A percentile compares a stretch with the other conserved stretches of the same genome.
Conservation (phyloP, 2,329 filamentous ascomycete species). For the Trichoderma citrinoviride region DNA sequence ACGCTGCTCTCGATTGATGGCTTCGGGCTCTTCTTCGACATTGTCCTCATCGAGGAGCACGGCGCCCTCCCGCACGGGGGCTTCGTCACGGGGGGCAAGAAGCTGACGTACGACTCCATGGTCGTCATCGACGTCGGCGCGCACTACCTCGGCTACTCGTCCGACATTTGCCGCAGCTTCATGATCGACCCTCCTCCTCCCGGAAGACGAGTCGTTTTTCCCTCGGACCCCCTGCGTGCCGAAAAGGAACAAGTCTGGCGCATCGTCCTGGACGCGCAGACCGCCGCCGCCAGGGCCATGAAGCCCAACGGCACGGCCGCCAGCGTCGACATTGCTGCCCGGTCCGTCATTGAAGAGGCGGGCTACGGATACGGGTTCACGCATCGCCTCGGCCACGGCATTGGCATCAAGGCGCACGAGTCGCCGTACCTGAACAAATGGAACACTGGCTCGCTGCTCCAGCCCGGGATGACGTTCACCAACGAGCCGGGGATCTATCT, state of each 20-base stretch:
- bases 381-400: constrained; percentile 61
- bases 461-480: constrained; percentile 61
- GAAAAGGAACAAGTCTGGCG: constrained; percentile 60
- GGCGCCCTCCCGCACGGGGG: constrained; percentile 54
- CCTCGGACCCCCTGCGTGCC: constrained; percentile 30
- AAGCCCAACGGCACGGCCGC: constrained; percentile 53
- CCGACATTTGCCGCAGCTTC: constrained; percentile 63
- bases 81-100: constrained; percentile 41
- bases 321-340: constrained; percentile 59
- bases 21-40: constrained; percentile 57
- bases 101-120: constrained; percentile 15
- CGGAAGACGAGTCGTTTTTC: not conserved
- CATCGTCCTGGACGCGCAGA: constrained; percentile 61
- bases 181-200: constrained; percentile 42
- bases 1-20: constrained; percentile 53
- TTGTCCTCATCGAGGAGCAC: constrained; percentile 59
- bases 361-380: constrained; percentile 49
- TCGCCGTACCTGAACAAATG: constrained; percentile 64
- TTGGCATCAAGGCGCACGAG: constrained; percentile 66
- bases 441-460: constrained; percentile 47
- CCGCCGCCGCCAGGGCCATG: constrained; percentile 51
- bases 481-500: constrained; percentile 63
- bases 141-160: constrained; percentile 61
- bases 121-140: constrained; percentile 60
- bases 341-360: constrained; percentile 54